Conservation (phyloP, 1,284 basidiomycete genomes). For the Sanghuangporus weigelae region DNA sequence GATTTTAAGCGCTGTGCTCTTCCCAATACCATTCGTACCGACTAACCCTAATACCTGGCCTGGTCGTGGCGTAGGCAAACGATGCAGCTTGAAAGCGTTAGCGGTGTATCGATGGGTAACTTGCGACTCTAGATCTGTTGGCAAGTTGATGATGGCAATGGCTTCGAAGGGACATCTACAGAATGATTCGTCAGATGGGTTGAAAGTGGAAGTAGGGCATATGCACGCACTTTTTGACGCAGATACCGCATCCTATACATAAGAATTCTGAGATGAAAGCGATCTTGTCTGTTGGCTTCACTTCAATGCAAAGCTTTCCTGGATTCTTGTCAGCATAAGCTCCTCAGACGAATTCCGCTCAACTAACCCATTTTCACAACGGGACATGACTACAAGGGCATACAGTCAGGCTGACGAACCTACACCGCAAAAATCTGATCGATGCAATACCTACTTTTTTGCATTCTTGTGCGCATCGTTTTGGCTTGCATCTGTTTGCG, state of each 20-base stretch:
- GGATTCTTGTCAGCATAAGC: slow-evolving; percentile 1
- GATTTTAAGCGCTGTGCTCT: slow-evolving; percentile 94
- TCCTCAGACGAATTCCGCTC: not conserved
- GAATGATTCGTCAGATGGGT: slow-evolving; percentile 8
- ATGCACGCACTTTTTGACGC: slow-evolving; percentile 85
- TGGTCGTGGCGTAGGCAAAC: slow-evolving; percentile 89
- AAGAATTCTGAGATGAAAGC: slow-evolving; percentile 96
- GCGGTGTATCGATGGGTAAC: slow-evolving; percentile 97
- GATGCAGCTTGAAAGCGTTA: slow-evolving; percentile 97
- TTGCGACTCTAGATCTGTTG: slow-evolving; percentile 90
- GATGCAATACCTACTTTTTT: slow-evolving; percentile 60
- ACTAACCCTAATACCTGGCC: slow-evolving; percentile 95
- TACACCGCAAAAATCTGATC: not conserved
- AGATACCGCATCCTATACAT: slow-evolving; percentile 97
- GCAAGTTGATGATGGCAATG: slow-evolving; percentile 95
- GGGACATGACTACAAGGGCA: slow-evolving; percentile 74
- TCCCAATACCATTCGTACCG: slow-evolving; percentile 97
- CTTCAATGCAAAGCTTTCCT: slow-evolving; percentile 98
- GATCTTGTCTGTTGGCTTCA: slow-evolving; percentile 90
- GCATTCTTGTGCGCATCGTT: slow-evolving; percentile 88
- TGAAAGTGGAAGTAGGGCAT: not conserved
- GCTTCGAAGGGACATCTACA: slow-evolving; percentile 94
- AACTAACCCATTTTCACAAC: slow-evolving; percentile 93
- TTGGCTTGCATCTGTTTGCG: slow-evolving; percentile 89
- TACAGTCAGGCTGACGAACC: not conserved